These are phyloP conservation scores for Phytopythium vexans DNA, from an alignment of 352 stramenopile genomes.

Conservation along the genomic window DNA sequence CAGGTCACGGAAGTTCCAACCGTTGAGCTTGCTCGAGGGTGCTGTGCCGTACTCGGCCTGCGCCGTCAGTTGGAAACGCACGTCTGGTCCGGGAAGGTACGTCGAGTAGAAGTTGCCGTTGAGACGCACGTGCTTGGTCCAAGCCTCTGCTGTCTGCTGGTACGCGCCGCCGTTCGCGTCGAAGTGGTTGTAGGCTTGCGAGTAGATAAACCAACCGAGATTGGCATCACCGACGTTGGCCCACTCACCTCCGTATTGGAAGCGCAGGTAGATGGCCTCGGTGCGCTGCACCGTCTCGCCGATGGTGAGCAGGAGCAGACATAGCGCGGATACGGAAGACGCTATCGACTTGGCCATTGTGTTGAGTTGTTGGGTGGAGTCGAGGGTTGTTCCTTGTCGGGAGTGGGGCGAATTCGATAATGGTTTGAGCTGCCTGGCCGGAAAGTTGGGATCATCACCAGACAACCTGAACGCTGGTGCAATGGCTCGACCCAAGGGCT, in stretches of 20 bases:
- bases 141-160: not conserved
- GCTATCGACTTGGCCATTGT: no score
- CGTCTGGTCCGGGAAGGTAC: not conserved
- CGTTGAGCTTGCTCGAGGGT: not conserved
- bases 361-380: no score
- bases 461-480: no score
- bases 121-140: not conserved
- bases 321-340: no score
- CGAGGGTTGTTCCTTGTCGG: no score
- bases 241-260: conserved; percentile 9
- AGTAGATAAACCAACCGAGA: conserved; percentile 1
- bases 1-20: conserved; percentile 11
- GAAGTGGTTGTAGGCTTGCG: conserved; percentile 6
- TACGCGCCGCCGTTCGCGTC: conserved; percentile 1
- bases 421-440: no score
- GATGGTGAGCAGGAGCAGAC: no score
- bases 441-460: no score
- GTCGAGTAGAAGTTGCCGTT: not conserved
- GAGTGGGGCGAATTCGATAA: no score
- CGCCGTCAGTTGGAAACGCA: conserved; percentile 3
- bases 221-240: conserved; percentile 3
- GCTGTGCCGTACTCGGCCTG: conserved; percentile 5
- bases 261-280: no score
- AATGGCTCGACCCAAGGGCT: no score
- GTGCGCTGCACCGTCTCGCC: no score